These are phyloP conservation scores for Auricularia heimuer DNA, from an alignment of 768 basidiomycete genomes.

Conservation along the genomic window DNA sequence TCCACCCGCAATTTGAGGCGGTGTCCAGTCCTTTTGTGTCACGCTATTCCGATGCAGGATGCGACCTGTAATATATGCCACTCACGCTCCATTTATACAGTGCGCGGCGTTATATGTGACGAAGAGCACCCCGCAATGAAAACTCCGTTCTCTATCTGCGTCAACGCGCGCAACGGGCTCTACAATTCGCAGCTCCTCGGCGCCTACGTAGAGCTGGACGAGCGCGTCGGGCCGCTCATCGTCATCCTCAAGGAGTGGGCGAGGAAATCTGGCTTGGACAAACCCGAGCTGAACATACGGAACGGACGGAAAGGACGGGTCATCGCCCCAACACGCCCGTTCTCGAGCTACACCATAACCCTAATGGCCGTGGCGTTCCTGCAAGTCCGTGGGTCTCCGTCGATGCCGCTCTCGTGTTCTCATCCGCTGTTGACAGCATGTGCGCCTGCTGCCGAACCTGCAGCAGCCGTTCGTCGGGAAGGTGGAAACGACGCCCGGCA, in stretches of 20 bases:
- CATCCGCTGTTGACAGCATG: not conserved
- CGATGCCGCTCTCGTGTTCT: not conserved
- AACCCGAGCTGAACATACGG: not conserved
- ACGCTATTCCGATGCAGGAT: no score
- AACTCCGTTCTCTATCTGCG: constrained; percentile 44
- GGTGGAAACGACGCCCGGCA: not conserved
- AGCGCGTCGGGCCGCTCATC: constrained; percentile 34
- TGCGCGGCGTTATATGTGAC: no score
- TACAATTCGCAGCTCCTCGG: constrained; percentile 41
- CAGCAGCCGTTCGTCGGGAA: not conserved
- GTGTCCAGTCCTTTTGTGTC: no score
- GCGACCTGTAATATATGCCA: no score
- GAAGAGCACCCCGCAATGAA: not conserved
- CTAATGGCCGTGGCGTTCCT: not conserved
- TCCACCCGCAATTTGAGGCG: no score
- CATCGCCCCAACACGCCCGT: not conserved
- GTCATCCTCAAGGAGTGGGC: constrained; percentile 52
- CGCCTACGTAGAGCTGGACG: constrained; percentile 39
- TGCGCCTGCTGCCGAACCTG: constrained; percentile 1
- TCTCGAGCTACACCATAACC: not conserved
- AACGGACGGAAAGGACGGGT: not conserved
- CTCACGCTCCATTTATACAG: no score
- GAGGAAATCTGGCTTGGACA: not conserved
- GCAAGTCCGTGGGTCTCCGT: not conserved
- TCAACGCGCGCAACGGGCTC: constrained; percentile 51